These are phyloP conservation scores for Globisporangium takayamanum DNA, from an alignment of 352 stramenopile species.

Conservation along the genomic window DNA sequence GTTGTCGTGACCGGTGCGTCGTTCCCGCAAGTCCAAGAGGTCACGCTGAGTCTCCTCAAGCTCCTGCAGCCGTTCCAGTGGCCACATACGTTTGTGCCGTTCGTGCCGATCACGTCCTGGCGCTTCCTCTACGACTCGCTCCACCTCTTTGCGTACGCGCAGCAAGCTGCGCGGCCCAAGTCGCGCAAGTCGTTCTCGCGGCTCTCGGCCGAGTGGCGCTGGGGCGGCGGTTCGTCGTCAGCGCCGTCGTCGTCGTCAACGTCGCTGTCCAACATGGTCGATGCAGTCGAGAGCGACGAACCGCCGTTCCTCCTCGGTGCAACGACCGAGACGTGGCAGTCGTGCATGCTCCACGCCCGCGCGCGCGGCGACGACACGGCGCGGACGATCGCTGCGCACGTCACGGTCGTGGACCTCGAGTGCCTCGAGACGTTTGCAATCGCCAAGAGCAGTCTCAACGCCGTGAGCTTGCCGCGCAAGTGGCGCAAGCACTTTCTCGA, in stretches of 20 bases:
- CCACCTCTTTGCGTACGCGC: constrained; percentile 44
- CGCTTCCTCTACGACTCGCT: constrained; percentile 59
- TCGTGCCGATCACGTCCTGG: constrained; percentile 68
- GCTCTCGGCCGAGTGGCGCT: constrained; percentile 59
- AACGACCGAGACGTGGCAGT: constrained; percentile 63
- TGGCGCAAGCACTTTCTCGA: constrained; percentile 73
- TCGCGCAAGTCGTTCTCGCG: constrained; percentile 49
- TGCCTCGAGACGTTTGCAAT: constrained; percentile 36
- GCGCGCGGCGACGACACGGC: constrained; percentile 37
- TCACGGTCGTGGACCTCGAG: constrained; percentile 70
- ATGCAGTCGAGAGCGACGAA: constrained; percentile 21
- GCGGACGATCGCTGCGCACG: constrained; percentile 42
- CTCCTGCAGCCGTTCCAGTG: constrained; percentile 75
- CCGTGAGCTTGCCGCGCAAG: constrained; percentile 61
- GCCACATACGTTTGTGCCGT: constrained; percentile 75
- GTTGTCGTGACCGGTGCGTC: constrained; percentile 70
- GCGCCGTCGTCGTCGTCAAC: constrained; percentile 6
- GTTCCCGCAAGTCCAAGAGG: constrained; percentile 70
- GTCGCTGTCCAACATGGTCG: constrained; percentile 1
- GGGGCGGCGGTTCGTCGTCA: constrained; percentile 18
- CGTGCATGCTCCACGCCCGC: constrained; percentile 41
- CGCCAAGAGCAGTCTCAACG: constrained; percentile 52
- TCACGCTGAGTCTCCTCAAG: constrained; percentile 60
- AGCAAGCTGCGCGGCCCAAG: constrained; percentile 46
- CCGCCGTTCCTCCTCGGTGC: constrained; percentile 63